Evolutionary conservation across 495 filamentous ascomycete genomes (phyloP).

Genomic region (Penicillium angulare): DNA sequence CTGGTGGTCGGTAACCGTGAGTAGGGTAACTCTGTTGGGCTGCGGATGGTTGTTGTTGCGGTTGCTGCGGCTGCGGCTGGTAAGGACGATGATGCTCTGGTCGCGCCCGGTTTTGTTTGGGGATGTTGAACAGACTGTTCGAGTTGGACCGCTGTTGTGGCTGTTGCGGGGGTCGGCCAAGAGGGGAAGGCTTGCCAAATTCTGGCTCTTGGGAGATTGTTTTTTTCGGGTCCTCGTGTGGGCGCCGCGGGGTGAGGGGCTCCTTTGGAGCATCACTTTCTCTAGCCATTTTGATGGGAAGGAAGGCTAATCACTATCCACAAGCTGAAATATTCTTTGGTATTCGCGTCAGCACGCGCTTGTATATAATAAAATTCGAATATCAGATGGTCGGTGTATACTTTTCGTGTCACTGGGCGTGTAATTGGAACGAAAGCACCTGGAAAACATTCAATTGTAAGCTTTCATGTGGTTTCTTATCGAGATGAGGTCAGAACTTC

Average conservation of each 20-base stretch:
- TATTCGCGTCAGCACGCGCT: too few species aligned
- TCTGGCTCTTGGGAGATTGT: conserved; percentile 43
- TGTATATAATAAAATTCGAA: not conserved
- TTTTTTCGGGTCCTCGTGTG: conserved; percentile 26
- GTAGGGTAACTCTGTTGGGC: conserved; percentile 15
- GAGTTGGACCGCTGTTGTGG: conserved; percentile 32
- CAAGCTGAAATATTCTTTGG: not conserved
- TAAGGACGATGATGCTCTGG: conserved; percentile 48
- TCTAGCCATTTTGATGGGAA: conserved; percentile 33
- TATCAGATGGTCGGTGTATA: not conserved
- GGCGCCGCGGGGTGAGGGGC: conserved; percentile 31
- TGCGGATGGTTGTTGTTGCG: conserved; percentile 9
- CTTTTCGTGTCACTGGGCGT: not conserved
- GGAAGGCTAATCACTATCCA: not conserved
- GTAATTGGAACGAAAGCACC: not conserved
- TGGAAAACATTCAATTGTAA: not conserved
- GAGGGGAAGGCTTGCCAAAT: conserved; percentile 58
- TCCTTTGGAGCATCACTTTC: conserved; percentile 41
- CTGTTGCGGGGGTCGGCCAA: conserved; percentile 48
- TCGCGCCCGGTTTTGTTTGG: conserved; percentile 45
- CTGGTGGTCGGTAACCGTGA: conserved; percentile 19
- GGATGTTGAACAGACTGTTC: conserved; percentile 51
- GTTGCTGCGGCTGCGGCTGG: conserved; percentile 18
- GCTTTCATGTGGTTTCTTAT: not conserved
- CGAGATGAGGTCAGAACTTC: too few species aligned